Conservation (phyloP, 2,329 filamentous ascomycete genomes). For the Neophaeococcomyces mojaviensis region DNA sequence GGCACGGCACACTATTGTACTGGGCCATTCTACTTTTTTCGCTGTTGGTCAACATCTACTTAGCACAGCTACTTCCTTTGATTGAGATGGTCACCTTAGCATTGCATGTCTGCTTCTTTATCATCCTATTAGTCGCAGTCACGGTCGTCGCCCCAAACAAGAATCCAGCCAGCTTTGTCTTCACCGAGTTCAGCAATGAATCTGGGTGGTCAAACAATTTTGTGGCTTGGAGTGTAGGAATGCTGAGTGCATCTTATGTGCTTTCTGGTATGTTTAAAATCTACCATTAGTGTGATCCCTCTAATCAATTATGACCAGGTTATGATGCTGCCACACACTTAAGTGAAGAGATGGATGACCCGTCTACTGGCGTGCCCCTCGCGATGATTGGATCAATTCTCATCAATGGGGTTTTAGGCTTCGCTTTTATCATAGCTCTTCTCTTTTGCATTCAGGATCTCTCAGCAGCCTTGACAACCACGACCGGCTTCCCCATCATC, state of each 20-base stretch:
- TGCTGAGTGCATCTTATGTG: conserved; percentile 27
- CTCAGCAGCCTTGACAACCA: conserved; percentile 29
- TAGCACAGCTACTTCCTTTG: conserved; percentile 26
- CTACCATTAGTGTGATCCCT: too few relatives aligned
- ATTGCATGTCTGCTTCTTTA: too few relatives aligned
- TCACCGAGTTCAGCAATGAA: conserved; percentile 20
- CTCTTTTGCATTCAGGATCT: conserved; percentile 32
- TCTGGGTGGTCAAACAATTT: conserved; percentile 28
- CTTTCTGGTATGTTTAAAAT: conserved; percentile 25
- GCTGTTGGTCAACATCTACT: conserved; percentile 45
- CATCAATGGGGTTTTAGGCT: conserved; percentile 41
- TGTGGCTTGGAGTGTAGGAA: conserved; percentile 31
- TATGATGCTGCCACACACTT: conserved; percentile 39
- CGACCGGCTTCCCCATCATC: conserved; percentile 39
- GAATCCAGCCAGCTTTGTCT: conserved; percentile 28
- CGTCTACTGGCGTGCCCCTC: conserved; percentile 25
- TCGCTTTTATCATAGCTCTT: conserved; percentile 37
- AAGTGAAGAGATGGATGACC: conserved; percentile 28
- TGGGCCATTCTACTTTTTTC: conserved; percentile 42
- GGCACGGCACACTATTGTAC: conserved; percentile 45
- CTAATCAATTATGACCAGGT: too few relatives aligned
- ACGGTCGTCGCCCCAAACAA: conserved; percentile 8
- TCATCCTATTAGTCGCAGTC: too few relatives aligned
- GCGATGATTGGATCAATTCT: conserved; percentile 29
- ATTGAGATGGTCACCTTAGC: too few relatives aligned